These are phyloP conservation scores for Suillus bovinus DNA, from an alignment of 768 basidiomycete genomes.

Conservation along the genomic window DNA sequence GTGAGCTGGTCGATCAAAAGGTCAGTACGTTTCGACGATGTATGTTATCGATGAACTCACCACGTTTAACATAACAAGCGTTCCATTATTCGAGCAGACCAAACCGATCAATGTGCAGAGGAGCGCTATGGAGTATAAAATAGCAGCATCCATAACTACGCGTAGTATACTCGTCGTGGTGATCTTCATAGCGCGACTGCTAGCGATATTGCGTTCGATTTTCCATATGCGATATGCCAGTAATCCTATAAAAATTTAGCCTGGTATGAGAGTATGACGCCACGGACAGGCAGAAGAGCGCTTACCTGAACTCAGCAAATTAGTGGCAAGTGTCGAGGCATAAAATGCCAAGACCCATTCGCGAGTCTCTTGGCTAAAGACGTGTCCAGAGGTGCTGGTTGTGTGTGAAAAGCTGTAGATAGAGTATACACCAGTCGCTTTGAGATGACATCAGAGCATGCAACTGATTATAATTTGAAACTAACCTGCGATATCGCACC, in stretches of 20 bases:
- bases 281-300: background rate
- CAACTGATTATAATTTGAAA: background rate
- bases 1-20: background rate
- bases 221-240: conserved; percentile 33
- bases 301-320: conserved; percentile 34
- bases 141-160: conserved; percentile 39
- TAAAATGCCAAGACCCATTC: conserved; percentile 39
- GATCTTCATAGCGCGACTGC: background rate
- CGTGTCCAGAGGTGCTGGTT: conserved; percentile 6
- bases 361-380: conserved; percentile 29
- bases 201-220: conserved; percentile 22
- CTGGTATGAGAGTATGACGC: background rate
- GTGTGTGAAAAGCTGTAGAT: conserved; percentile 17
- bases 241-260: conserved; percentile 19
- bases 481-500: conserved; percentile 28
- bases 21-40: background rate
- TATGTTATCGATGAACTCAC: conserved; percentile 20
- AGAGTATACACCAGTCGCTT: conserved; percentile 23
- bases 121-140: conserved; percentile 38
- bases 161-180: conserved; percentile 22
- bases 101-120: conserved; percentile 33
- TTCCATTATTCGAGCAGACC: conserved; percentile 26
- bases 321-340: conserved; percentile 32
- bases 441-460: background rate
- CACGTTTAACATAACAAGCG: conserved; percentile 38